Evolutionary conservation across 805 yeast genomes (phyloP), one percentile per base, ranked within the genome.

Genomic region (Saturnispora ahearnii): DNA sequence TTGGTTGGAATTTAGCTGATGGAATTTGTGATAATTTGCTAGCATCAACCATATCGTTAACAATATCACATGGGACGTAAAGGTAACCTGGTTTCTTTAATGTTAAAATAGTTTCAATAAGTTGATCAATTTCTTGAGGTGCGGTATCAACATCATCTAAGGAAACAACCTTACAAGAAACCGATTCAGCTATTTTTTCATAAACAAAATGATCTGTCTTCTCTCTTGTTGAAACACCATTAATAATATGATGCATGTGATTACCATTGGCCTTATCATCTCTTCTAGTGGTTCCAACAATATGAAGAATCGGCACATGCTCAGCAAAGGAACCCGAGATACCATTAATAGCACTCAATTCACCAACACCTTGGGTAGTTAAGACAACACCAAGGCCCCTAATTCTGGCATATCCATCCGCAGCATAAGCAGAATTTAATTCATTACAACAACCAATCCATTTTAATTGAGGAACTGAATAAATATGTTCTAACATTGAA

Each of bases 361-460:
- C 96, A 51, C 96, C 96, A 15, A 88, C 96, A 46, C 96, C 96
- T 65, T 73, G 86, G 4, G 96, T 88, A 47, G 90, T 81, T 34
- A 77, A 62, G 48, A 75, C 64, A 21, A 81, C 88, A 48, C 88
- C 87, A 6, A 85, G 75, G n/a, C 78, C 74, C 12, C 51, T 50
- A 41, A 71, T 70, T 53, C 91, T 75, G 18, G 93, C 79, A 60
- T 87, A 90, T 5, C 96, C 97, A 64, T 90, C 96, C 7, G 91
- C 90, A 5, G 93, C 81, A 62, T 90, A 89, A 8, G 95, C 93
- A 3, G 93, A 83, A 61, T 89, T 90, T 55, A 89, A 73, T 68
- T 89, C 97, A 61, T 89, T 89, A 69, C 96, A 87, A 53, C 81
- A 79, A 24, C 96, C 96, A 44, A 86, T 72, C 87, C 95, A 88